Evolutionary conservation across 257 asterid genomes (phyloP).

Genomic region (Coffea eugenioides): DNA sequence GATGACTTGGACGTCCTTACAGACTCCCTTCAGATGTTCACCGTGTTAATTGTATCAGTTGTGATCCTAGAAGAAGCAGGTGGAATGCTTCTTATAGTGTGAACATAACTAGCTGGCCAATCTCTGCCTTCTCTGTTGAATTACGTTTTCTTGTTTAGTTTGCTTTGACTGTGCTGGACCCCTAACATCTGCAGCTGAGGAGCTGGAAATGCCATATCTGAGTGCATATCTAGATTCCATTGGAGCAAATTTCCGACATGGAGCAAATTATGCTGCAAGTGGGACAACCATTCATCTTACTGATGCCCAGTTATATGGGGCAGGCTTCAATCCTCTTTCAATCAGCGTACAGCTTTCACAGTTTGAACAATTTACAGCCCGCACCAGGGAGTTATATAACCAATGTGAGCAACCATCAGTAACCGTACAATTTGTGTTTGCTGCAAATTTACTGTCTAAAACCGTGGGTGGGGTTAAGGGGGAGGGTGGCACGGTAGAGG

Average conservation of each 20-base stretch:
- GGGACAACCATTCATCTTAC: conserved; percentile 27
- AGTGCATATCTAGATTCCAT: conserved; percentile 30
- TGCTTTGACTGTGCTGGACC: neutral
- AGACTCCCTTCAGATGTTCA: no score
- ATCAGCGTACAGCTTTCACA: conserved; percentile 26
- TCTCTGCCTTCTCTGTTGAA: neutral
- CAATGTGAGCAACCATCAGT: conserved; percentile 1
- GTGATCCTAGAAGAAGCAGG: no score
- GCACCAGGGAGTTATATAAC: conserved; percentile 4
- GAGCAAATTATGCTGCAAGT: conserved; percentile 27
- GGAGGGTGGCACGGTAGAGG: neutral
- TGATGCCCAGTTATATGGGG: conserved; percentile 11
- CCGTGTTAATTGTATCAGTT: no score
- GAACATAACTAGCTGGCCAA: neutral
- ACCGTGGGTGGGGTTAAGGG: no score
- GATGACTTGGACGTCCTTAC: no score
- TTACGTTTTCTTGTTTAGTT: neutral
- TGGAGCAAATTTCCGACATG: conserved; percentile 21
- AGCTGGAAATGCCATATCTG: conserved; percentile 23
- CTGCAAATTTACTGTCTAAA: neutral
- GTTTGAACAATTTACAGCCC: conserved; percentile 26
- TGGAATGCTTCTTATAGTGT: no score
- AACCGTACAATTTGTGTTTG: neutral
- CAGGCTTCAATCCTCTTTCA: conserved; percentile 19
- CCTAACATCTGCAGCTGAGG: conserved; percentile 23